Evolutionary conservation across 2,329 filamentous ascomycete species (phyloP), one percentile per base, ranked within the genome.

Genomic region (Penicillium sp.): DNA sequence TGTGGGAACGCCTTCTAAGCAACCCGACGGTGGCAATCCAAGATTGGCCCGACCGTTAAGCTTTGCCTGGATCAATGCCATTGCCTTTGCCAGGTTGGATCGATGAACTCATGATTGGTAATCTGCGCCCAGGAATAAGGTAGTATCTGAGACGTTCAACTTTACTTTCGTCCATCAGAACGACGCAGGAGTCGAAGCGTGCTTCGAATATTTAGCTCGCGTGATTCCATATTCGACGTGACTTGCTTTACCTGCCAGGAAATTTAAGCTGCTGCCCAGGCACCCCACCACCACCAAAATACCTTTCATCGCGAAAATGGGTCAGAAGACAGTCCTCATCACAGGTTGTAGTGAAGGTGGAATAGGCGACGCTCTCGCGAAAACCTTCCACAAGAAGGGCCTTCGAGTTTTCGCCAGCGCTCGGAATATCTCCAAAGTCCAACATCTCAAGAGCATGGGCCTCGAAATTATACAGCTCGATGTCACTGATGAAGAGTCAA

Each of bases 281-380:
- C 27, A 7, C 27, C 13, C 27, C 27, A 30, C 27, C 27, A 30
- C 27, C 27, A 30, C 27, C 27, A 30, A 30, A 30, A 34, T 17
- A 34, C 17, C n/a, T 17, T 34, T 18, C 15, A 34, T 34, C 32
- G 29, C 23, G 18, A 47, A 23, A 15, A 47, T 47, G 45, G 33
- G 4, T 17, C 45, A 47, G 17, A 48, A 18, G 8, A 37, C 37
- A 27, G 46, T 49, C 18, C 66, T 76, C 12, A 72, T 76, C 29
- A 76, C 72, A 12, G 73, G 73, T 27, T 76, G 73, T 56, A 66
- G 66, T 49, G 55, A 54, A 7, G 73, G 72, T 15, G 73, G 75
- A 2, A 68, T 78, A 18, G 75, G 75, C 21, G 59, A 66, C 17
- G 67, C 72, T 3, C 61, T 78, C 1, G 74, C 62, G 6, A 55